Evolutionary conservation across 305 asterid species (phyloP).

Genomic region (Euphrasia arctica): DNA sequence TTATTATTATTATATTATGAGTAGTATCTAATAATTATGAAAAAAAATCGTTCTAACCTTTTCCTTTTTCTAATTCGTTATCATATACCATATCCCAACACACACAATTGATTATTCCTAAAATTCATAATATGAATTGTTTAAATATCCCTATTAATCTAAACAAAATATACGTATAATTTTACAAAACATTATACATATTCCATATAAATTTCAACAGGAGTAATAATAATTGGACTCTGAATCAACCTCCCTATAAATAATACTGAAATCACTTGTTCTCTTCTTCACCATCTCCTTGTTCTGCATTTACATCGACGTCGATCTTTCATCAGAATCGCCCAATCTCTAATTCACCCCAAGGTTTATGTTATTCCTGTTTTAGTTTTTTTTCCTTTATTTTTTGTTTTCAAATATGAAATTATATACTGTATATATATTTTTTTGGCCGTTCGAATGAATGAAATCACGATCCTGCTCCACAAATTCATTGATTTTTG

Average conservation of each 20-base stretch:
- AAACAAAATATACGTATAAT: no score
- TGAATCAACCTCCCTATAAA: no score
- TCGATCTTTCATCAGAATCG: background rate
- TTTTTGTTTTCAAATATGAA: background rate
- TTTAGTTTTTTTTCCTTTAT: background rate
- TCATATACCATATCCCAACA: no score
- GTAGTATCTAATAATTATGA: no score
- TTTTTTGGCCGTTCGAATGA: background rate
- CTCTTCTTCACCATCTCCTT: background rate
- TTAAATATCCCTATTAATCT: no score
- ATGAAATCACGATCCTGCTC: background rate
- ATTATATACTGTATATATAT: background rate
- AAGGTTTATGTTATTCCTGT: background rate
- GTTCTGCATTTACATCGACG: background rate
- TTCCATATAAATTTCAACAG: background rate
- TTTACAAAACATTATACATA: no score
- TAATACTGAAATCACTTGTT: background rate
- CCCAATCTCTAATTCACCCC: background rate
- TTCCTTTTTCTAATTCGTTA: no score
- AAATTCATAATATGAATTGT: no score
- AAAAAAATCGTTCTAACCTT: no score
- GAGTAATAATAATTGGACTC: background rate
- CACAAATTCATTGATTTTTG: no score
- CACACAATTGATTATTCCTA: no score
- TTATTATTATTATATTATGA: no score